Base-by-base conservation (phyloP, 2,329 filamentous ascomycete genomes). In the Penicillium sp. region DNA sequence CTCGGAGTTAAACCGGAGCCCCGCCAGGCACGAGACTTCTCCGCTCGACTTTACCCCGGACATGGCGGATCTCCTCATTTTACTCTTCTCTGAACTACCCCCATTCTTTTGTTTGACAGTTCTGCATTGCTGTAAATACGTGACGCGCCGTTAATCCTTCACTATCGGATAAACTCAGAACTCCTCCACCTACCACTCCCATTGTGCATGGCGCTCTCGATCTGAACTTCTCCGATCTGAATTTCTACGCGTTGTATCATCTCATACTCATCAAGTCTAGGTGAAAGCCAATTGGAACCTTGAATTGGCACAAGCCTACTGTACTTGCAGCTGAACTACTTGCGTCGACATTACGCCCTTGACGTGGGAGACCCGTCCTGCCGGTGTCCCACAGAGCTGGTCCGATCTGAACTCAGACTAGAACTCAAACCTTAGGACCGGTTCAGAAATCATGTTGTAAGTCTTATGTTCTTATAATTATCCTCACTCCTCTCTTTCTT, bases 381-480 rank as follows among this genome's bases (percentile, higher is more conserved):
- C 24, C 20, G 43, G 26, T 42, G 51, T 55, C 27, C 47, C 49
- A 42, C 46, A 44, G 38, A 35, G 49, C 38, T 42, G 38, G 34
- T 37, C 39, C 35, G 42, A 44, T 51, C 39, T 14, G 39, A 50
- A 49, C 45, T 43, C 42, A 45, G 38, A 51, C 31, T 37, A 44
- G 40, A 44, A 44, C 13, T 31, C 46, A 28, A 50, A 34, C 16
- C 31, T 16, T 34, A 16, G 16, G 11, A 34, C 14, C 40, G 34
- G 34, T 36, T 27, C 31, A 31, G 46, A 29, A 41, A 47, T 24
- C 47, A 61, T 61, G 59, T 61, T 61, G 59, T 61, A 50, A 59
- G 59, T 40, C 42, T 36, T 22, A 9, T 24, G 13, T 18, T 41
- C 29, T 28, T 31, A 8, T 14, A 3, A 3, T 11, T 34, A 16